phyloP scores from a whole-genome alignment of 2,329 filamentous ascomycete genomes.

The Fusarium domesticum region DNA sequence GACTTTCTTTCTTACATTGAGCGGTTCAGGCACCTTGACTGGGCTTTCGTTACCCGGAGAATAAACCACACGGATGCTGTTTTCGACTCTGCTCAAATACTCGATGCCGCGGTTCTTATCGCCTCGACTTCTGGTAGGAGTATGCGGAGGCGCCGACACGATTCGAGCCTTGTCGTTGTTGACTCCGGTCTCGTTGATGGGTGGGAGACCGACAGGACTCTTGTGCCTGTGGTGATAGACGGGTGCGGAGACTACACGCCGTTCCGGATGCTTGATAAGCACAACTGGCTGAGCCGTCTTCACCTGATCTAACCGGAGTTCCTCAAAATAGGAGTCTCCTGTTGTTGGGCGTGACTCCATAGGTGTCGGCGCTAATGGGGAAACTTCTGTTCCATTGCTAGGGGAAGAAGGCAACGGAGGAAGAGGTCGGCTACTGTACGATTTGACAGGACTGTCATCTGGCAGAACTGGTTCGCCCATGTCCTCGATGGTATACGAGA shows the following conservation, averaged over 20 bases:
- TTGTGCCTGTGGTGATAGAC: constrained; percentile 41
- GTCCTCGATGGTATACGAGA: constrained; percentile 41
- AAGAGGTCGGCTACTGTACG: constrained; percentile 50
- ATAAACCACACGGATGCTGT: constrained; percentile 55
- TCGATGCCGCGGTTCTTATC: constrained; percentile 41
- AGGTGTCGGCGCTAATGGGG: constrained; percentile 16
- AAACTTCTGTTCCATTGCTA: constrained; percentile 16
- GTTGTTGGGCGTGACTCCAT: constrained; percentile 25
- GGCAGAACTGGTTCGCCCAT: constrained; percentile 29
- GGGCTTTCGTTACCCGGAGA: constrained; percentile 42
- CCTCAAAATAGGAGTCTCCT: constrained; percentile 25
- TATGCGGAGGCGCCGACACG: constrained; percentile 46
- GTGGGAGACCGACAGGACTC: constrained; percentile 42
- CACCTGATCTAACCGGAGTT: constrained; percentile 25
- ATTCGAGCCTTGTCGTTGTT: constrained; percentile 41
- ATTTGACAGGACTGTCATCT: constrained; percentile 31
- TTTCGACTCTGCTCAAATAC: constrained; percentile 45
- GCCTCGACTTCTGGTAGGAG: constrained; percentile 27
- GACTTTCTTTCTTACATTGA: constrained; percentile 43
- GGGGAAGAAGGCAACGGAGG: constrained; percentile 45
- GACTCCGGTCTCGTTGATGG: constrained; percentile 45
- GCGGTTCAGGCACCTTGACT: constrained; percentile 36
- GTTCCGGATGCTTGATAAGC: constrained; percentile 37
- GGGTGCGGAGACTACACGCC: constrained; percentile 52
- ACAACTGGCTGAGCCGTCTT: constrained; percentile 33